A percentile compares a stretch with the other conserved stretches of the same genome.
Evolutionary conservation across 805 yeast species (phyloP).

Genomic region (Pichia eremophila): DNA sequence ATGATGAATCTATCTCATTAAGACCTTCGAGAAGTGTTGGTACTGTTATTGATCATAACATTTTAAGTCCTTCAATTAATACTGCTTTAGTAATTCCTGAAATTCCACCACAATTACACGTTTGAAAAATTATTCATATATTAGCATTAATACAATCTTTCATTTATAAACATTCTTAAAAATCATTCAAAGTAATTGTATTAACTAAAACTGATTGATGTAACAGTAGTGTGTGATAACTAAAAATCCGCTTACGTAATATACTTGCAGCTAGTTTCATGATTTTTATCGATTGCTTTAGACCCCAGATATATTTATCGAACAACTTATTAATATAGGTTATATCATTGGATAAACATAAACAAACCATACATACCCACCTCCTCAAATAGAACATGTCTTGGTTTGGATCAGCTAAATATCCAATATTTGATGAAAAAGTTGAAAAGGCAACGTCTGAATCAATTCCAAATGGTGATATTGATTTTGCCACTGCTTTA

Average conservation of each 20-base stretch:
- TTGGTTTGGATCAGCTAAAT: constrained; percentile 36
- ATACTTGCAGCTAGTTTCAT: too few relatives aligned
- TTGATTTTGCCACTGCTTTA: constrained; percentile 59
- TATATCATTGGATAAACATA: too few relatives aligned
- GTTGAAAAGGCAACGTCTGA: constrained; percentile 78
- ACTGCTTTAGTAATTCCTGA: not conserved
- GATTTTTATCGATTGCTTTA: too few relatives aligned
- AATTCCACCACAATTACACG: not conserved
- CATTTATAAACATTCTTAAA: too few relatives aligned
- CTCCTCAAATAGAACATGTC: constrained; percentile 28
- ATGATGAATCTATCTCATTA: constrained; percentile 5
- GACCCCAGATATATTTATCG: too few relatives aligned
- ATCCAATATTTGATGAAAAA: constrained; percentile 45
- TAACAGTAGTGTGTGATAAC: too few relatives aligned
- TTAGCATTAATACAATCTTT: too few relatives aligned
- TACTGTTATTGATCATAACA: constrained; percentile 20
- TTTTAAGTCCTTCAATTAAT: constrained; percentile 17
- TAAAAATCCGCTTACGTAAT: too few relatives aligned
- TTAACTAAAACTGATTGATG: too few relatives aligned
- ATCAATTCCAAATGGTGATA: constrained; percentile 85
- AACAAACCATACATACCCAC: too few relatives aligned
- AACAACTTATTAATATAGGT: too few relatives aligned
- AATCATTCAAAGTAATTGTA: too few relatives aligned
- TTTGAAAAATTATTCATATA: not conserved
- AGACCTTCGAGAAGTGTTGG: constrained; percentile 12